Evolutionary conservation across 306 rosid genomes (phyloP).

Genomic region (Malus orientalis): DNA sequence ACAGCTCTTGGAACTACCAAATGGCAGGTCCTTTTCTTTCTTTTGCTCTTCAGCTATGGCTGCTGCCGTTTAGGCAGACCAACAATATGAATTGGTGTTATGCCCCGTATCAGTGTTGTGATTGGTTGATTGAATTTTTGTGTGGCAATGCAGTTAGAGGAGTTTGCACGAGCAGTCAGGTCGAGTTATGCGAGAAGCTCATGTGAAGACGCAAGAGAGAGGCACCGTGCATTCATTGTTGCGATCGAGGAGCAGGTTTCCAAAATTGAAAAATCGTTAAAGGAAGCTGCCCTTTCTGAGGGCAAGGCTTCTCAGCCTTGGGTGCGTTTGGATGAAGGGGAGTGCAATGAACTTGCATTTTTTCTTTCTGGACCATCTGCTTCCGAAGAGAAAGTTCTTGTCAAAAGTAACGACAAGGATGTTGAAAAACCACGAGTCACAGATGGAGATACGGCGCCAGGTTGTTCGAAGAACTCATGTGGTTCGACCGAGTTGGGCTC

Average conservation of each 20-base stretch:
- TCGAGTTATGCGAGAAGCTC: slow-evolving; percentile 56
- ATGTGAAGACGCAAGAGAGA: slow-evolving; percentile 47
- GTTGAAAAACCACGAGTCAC: slow-evolving; percentile 25
- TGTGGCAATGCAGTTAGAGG: slow-evolving; percentile 69
- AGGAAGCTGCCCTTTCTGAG: slow-evolving; percentile 39
- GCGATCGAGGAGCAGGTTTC: slow-evolving; percentile 57
- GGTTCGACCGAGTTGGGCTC: slow-evolving; percentile 34
- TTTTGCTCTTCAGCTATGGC: background rate
- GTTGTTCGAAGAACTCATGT: slow-evolving; percentile 21
- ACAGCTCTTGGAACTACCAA: slow-evolving; percentile 86
- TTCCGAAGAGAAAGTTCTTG: slow-evolving; percentile 12
- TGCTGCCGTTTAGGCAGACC: background rate
- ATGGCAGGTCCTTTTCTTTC: slow-evolving; percentile 69
- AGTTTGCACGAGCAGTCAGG: slow-evolving; percentile 62
- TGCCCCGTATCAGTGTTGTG: background rate
- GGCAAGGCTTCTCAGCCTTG: slow-evolving; percentile 57
- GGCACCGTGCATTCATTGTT: slow-evolving; percentile 62
- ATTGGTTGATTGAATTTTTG: slow-evolving; percentile 14
- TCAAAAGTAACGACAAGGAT: slow-evolving; percentile 17
- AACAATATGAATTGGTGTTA: background rate
- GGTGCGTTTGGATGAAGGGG: slow-evolving; percentile 79
- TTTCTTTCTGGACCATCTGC: slow-evolving; percentile 62
- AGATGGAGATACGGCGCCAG: slow-evolving; percentile 21
- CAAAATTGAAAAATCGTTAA: slow-evolving; percentile 45
- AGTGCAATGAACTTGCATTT: slow-evolving; percentile 64